Base-by-base conservation (phyloP, 371 early-diverging fungal species). In the Mucor plumbeus region DNA sequence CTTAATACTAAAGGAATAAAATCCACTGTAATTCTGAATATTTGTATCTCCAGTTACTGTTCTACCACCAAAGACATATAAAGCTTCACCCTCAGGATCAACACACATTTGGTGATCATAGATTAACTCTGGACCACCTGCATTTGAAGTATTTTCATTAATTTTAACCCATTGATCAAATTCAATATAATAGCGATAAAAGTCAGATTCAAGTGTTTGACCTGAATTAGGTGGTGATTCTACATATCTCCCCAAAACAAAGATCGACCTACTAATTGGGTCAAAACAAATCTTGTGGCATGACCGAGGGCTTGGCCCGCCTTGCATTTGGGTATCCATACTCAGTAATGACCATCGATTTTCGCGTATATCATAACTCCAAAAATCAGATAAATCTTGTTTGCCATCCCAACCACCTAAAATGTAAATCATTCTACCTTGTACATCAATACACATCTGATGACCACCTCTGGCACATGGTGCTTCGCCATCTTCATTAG, bases 401-500 rank as follows among this genome's bases (percentile, higher is more conserved):
- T 81, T 69, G 1, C 99, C 99, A 82, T 97, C 91, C 97, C 97
- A 99, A 8, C 99, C 99, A 14, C 99, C 99, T 70, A 94, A 88
- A 19, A 99, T 69, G 76, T 95, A 99, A 3, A 96, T 89, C n/a
- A 78, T 73, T 15, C 92, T 87, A 5, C 76, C 74, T 50, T 89
- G 84, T 9, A 81, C 79, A 69, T 97, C 97, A 26, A 96, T 86
- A 71, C 94, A 94, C 97, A 97, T 95, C 74, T 98, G 98, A 80
- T 99, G 99, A 5, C 98, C 99, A 34, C 98, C 99, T 58, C 99
- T 85, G 17, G 81, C 79, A 57, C 82, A 75, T 13, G 90, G 91
- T 17, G 77, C 68, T 15, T 79, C 70, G 0, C 79, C 80, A 53
- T 75, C 72, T 79, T 74, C 69, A 69, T 71, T 72, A 1, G 58